These are phyloP conservation scores for Corymbia citriodora DNA, from an alignment of 441 rosid species.

Conservation along the genomic window DNA sequence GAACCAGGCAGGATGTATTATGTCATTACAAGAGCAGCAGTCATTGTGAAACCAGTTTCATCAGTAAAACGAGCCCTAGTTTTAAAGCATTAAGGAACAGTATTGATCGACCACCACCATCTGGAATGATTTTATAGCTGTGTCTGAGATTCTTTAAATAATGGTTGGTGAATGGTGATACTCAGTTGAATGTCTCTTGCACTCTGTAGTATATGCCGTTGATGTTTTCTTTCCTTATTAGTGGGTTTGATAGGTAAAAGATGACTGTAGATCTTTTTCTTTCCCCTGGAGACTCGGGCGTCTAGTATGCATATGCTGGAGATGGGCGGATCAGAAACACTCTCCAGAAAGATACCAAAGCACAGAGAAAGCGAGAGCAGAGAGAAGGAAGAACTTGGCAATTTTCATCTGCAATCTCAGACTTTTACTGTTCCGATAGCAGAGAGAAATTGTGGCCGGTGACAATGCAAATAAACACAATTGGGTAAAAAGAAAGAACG, in stretches of 20 bases:
- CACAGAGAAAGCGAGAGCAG: neutral
- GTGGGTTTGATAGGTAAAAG: neutral
- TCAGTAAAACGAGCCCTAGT: neutral
- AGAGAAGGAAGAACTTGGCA: neutral
- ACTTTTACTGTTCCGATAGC: neutral
- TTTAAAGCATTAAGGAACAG: neutral
- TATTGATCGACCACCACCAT: neutral
- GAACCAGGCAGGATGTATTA: neutral
- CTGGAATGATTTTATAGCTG: neutral
- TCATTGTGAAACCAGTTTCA: neutral
- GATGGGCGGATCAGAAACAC: neutral
- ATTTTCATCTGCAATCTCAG: neutral
- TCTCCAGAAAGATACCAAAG: neutral
- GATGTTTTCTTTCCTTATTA: neutral
- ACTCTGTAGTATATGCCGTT: neutral
- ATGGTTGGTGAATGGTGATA: neutral
- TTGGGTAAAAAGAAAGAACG: neutral
- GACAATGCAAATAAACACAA: neutral
- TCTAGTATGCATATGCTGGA: neutral
- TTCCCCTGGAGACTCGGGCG: neutral
- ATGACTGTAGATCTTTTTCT: neutral
- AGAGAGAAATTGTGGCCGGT: neutral
- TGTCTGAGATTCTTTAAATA: neutral
- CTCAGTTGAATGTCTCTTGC: neutral
- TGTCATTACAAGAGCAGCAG: neutral